Base-by-base conservation (phyloP, 176 grass and related monocot genomes). In the Triticum turgidum region DNA sequence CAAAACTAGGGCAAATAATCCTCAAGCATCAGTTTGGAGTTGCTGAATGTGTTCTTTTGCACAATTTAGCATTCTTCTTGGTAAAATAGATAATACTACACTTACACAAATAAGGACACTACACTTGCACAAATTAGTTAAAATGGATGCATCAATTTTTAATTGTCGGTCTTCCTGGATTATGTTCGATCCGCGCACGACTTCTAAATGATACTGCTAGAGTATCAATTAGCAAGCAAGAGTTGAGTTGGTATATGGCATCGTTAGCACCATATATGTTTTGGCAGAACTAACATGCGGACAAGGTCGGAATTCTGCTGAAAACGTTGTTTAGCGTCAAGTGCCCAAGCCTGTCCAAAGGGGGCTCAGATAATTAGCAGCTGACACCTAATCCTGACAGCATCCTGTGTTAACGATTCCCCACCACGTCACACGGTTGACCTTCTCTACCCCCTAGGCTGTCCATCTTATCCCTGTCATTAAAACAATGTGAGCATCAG, bases 351-450 rank as follows among this genome's bases (percentile, higher is more conserved):
- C 11, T 61, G 76, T 63, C 63, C 72, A 85, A 51, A 77, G 11
- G 41, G 52, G 18, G 20, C 15, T 22, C 58, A 24, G 32, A 59
- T 49, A 49, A 29, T 80, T 85, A 85, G 35, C 69, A 85, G 35
- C 69, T 75, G 25, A 49, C 62, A 86, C 79, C 83, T 77, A 86
- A 80, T 52, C 78, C 72, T 82, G 84, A 82, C 72, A 32, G 25
- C 44, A 71, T 82, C 49, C 54, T 86, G 83, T 82, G 83, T 82
- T 72, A 78, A 82, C 35, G 83, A 90, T 90, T 86, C 64, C 52
- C 51, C 51, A 54, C 51, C 71, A 33, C 27, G 81, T 77, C 83
- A 51, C 37, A 85, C 83, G 88, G 88, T 90, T 90, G 88, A 90
- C 79, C 84, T 90, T 86, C 79, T 86, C 88, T 33, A 12, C 41